Evolutionary conservation across 345 rosid species (phyloP).

Genomic region (Dimocarpus longan): DNA sequence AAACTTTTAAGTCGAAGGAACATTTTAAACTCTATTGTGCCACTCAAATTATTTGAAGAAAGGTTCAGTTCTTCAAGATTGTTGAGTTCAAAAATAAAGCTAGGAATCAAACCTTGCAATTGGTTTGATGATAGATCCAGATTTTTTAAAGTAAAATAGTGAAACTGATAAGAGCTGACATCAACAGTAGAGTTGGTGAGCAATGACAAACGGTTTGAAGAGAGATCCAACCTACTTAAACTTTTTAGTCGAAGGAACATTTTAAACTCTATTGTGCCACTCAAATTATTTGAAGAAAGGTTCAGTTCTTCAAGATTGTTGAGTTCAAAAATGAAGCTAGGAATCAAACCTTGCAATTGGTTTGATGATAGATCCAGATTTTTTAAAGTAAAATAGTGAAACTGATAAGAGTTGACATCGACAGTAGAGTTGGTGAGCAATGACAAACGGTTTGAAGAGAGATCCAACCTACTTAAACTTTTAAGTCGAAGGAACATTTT

Average conservation of each 20-base stretch:
- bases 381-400: fast-evolving
- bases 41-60: conserved; percentile 18
- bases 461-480: fast-evolving
- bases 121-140: conserved; percentile 7
- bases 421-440: background rate
- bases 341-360: conserved; percentile 26
- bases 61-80: background rate
- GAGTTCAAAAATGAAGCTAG: conserved; percentile 10
- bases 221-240: background rate
- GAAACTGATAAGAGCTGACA: background rate
- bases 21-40: background rate
- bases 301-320: background rate
- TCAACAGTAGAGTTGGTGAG: background rate
- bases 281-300: background rate
- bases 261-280: conserved; percentile 13
- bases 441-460: conserved; percentile 21
- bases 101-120: conserved; percentile 28
- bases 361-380: conserved; percentile 9
- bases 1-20: background rate
- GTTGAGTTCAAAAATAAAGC: conserved; percentile 1
- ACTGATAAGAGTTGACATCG: background rate
- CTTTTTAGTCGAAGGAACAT: background rate
- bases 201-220: conserved; percentile 16
- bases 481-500: background rate
- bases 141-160: no score